phyloP scores from a whole-genome alignment of 1,139 yeast species.

The Suhomyces chickasaworum region DNA sequence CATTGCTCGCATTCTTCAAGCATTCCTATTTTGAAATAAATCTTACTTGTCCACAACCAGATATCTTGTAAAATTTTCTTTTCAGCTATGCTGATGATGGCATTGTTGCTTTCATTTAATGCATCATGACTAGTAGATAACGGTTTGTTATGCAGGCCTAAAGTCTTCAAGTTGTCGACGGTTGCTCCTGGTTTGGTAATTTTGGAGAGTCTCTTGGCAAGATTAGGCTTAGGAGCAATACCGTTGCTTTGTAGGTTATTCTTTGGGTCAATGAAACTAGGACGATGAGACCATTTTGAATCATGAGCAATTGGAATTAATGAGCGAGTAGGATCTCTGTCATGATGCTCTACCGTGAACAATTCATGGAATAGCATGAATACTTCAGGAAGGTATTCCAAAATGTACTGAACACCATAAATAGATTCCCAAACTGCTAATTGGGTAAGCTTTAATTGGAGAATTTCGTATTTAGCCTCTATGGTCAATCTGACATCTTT shows the following conservation, averaged over 20 bases:
- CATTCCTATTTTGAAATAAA: conserved; percentile 61
- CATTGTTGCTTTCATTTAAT: not conserved
- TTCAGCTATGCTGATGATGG: conserved; percentile 7
- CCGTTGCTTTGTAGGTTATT: conserved; percentile 1
- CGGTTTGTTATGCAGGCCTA: not conserved
- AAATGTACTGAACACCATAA: conserved; percentile 60
- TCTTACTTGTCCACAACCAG: conserved; percentile 75
- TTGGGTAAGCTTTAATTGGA: conserved; percentile 77
- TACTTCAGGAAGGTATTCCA: conserved; percentile 67
- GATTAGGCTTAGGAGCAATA: conserved; percentile 1
- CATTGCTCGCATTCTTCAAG: conserved; percentile 70
- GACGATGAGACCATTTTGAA: conserved; percentile 48
- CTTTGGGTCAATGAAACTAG: conserved; percentile 45
- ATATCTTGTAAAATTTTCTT: conserved; percentile 53
- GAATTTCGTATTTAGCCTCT: conserved; percentile 53
- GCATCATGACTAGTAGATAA: conserved; percentile 1
- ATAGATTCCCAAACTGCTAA: conserved; percentile 67
- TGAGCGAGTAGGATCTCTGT: conserved; percentile 7
- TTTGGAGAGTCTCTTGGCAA: conserved; percentile 10
- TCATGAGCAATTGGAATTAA: conserved; percentile 21
- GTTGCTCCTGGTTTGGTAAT: conserved; percentile 3
- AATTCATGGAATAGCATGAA: conserved; percentile 61
- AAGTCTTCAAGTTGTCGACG: conserved; percentile 6
- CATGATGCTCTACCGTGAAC: conserved; percentile 39
- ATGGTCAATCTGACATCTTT: conserved; percentile 31